These are phyloP conservation scores for Wickerhamiella occidentalis DNA, from an alignment of 805 yeast species.

Conservation along the genomic window DNA sequence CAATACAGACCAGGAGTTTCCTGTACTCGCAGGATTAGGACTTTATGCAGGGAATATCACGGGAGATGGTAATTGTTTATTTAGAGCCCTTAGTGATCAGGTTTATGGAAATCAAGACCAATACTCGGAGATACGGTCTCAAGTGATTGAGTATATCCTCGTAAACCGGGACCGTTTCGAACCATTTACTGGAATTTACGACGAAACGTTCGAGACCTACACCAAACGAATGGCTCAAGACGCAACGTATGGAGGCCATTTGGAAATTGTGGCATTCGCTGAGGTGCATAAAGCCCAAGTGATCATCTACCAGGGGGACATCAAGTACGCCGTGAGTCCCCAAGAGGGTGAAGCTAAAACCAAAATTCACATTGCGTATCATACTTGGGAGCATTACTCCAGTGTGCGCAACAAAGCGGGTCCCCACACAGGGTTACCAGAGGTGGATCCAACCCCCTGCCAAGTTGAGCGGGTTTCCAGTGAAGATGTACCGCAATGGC, in stretches of 20 bases:
- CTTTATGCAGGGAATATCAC: constrained; percentile 29
- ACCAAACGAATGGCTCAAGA: constrained; percentile 28
- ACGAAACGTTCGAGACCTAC: constrained; percentile 29
- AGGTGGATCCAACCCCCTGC: constrained; percentile 14
- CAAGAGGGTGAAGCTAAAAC: not conserved
- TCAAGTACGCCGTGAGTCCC: constrained; percentile 27
- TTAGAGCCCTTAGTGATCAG: constrained; percentile 33
- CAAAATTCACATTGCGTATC: constrained; percentile 31
- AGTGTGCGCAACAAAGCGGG: constrained; percentile 31
- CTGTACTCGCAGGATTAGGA: constrained; percentile 26
- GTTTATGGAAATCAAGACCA: constrained; percentile 28
- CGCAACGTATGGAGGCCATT: constrained; percentile 33
- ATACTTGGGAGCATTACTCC: constrained; percentile 35
- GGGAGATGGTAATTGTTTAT: constrained; percentile 36
- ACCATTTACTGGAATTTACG: constrained; percentile 27
- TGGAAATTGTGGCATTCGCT: constrained; percentile 34
- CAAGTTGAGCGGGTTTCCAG: not conserved
- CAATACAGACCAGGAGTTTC: constrained; percentile 27
- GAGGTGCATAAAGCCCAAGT: constrained; percentile 25
- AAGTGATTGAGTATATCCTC: constrained; percentile 27
- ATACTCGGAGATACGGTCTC: constrained; percentile 24
- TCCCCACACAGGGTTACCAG: constrained; percentile 29
- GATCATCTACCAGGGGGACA: constrained; percentile 30
- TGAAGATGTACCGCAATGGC: constrained; percentile 22
- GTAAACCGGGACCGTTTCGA: constrained; percentile 25